These are phyloP conservation scores for Starmerella khaoyaiensis DNA, from an alignment of 805 yeast genomes.

Conservation along the genomic window DNA sequence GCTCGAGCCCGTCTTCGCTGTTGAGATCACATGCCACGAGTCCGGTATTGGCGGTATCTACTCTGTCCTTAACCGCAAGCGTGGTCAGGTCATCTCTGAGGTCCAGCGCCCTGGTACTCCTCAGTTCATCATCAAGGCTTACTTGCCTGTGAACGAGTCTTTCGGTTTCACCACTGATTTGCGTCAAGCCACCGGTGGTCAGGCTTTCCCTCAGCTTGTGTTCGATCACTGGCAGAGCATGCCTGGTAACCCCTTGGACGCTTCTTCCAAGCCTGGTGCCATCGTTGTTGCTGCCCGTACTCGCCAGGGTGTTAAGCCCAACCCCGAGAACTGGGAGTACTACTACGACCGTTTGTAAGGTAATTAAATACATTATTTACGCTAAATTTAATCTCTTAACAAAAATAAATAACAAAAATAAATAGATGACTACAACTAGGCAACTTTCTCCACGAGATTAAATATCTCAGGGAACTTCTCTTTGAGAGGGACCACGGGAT, in stretches of 20 bases:
- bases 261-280: constrained; percentile 56
- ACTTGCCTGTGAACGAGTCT: constrained; percentile 99
- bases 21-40: constrained; percentile 99
- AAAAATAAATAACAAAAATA: background rate
- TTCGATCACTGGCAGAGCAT: constrained; percentile 96
- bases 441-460: no score
- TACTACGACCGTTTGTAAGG: constrained; percentile 54
- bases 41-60: constrained; percentile 99
- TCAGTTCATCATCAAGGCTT: constrained; percentile 98
- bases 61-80: constrained; percentile 92
- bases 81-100: constrained; percentile 99
- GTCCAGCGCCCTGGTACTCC: constrained; percentile 99
- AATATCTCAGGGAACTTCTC: no score
- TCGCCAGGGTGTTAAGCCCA: constrained; percentile 94
- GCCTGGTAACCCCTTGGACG: constrained; percentile 86
- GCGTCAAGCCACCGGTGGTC: constrained; percentile 99
- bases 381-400: background rate
- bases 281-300: constrained; percentile 63
- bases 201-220: constrained; percentile 99
- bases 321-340: constrained; percentile 98
- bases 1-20: constrained; percentile 98
- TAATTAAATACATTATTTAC: constrained; percentile 1
- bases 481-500: no score
- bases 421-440: no score
- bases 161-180: constrained; percentile 99